These are phyloP conservation scores for Vaccinium corymbosum DNA, from an alignment of 148 eudicot genomes.

Conservation along the genomic window DNA sequence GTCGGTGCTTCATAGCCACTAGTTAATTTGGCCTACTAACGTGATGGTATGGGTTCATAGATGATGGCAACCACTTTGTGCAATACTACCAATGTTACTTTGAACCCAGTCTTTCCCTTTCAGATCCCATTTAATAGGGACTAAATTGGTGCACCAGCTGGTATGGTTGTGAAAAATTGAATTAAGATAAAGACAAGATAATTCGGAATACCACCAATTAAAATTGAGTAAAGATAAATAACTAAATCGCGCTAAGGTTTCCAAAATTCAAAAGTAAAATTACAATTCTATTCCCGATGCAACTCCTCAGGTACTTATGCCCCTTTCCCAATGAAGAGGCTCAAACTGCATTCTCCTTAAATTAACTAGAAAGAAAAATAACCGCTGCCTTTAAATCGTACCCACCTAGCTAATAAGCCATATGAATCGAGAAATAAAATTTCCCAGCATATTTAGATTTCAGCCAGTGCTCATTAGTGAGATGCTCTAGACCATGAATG, in stretches of 20 bases:
- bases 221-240: neutral
- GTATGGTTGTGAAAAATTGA: neutral
- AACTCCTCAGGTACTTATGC: neutral
- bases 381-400: neutral
- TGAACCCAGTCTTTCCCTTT: neutral
- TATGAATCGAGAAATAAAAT: neutral
- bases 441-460: neutral
- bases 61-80: neutral
- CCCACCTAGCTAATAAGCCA: neutral
- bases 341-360: neutral
- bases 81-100: neutral
- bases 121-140: neutral
- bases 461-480: neutral
- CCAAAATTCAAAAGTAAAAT: neutral
- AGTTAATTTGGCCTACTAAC: neutral
- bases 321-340: neutral
- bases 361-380: neutral
- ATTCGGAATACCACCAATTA: neutral
- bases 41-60: neutral
- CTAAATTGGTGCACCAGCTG: neutral
- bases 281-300: neutral
- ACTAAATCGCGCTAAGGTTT: neutral
- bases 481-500: too few relatives aligned
- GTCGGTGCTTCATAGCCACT: too few relatives aligned
- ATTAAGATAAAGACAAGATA: neutral